Evolutionary conservation across 331 rosid genomes (phyloP), one percentile per base, ranked within the genome.

Genomic region (Pyrus hybrid): DNA sequence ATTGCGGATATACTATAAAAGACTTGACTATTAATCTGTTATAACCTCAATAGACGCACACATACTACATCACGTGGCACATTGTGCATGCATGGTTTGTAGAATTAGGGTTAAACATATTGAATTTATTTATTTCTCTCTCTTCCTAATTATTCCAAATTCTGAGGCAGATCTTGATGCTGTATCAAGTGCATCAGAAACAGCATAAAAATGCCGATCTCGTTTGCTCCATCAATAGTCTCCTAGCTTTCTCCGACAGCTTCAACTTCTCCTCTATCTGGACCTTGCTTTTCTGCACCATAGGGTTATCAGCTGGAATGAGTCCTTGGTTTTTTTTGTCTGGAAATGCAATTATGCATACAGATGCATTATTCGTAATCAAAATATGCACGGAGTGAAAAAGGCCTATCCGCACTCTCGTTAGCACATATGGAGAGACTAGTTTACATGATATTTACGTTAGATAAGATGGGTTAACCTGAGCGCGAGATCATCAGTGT

Each of bases 161-260:
- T 45, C 8, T n/a, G 72, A 23, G 57, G 67, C 47, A 51, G 75
- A 63, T 35, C 53, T 63, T 20, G 72, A 78, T 63, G 72, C 61
- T 18, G 35, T 71, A 26, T 63, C 72, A 7, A 70, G 11, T 3
- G 8, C 66, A 64, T 35, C 26, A 8, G 72, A 71, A 16, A 58
- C 67, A 18, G 29, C 81, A 2, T 41, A 28, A 16, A 30, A 47
- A 37, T 41, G 45, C 57, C 13, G 81, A 43, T 77, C 45, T 62
- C 17, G 71, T 71, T 70, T 22, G 64, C 43, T 51, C 22, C 56
- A 23, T 45, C 18, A 53, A 6, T 30, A 17, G 47, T 25, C 56
- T 58, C 18, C 26, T 69, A 2, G 20, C 70, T 41, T 41, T 73
- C 60, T 73, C 68, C 41, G 57, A 58, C 30, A 37, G 13, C 20